Evolutionary conservation across 805 yeast species (phyloP), one percentile per base, ranked within the genome.

Genomic region (Barnettozyma sp.): DNA sequence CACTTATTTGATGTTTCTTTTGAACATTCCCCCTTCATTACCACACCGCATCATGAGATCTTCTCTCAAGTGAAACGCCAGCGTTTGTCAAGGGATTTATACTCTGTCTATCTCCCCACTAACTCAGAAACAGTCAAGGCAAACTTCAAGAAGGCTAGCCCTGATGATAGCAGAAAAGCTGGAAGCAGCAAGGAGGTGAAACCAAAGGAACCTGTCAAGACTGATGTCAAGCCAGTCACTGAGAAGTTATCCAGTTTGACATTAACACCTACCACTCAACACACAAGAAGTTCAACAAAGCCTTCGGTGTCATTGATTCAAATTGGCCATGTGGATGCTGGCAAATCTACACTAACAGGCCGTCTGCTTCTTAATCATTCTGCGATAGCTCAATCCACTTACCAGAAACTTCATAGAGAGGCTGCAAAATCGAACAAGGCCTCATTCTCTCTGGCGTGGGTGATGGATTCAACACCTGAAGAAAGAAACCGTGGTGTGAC

Each of bases 251-350:
- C 49, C 15, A 26, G 38, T 33, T 39, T 25, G 32, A 29, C 7
- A 2, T 19, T 29, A 23, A 44, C 49, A 17, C 30, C 46, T 10
- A 49, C 52, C 3, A 42, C 44, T 6, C 47, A 53, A 3, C 40
- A 44, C 14, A 28, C 29, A 8, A 44, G 48, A 25, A 38, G 40
- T 22, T 33, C 43, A 68, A 87, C 76, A 58, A 88, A 88, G 82
- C 69, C 78, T 70, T 95, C 87, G 78, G 82, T 86, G 71, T 87
- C 88, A 86, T 92, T 90, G 75, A 97, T 92, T 70, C 96, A 90
- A 63, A 90, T 90, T 72, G 97, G 97, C 68, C 97, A 90, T 90
- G 97, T 90, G 94, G 97, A 90, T 76, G 90, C 97, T 61, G 90
- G 90, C 68, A 83, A 85, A 73, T 90, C 97, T 46, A 88, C 97